Evolutionary conservation across 768 basidiomycete genomes (phyloP).

Genomic region (Leccinum broughii): DNA sequence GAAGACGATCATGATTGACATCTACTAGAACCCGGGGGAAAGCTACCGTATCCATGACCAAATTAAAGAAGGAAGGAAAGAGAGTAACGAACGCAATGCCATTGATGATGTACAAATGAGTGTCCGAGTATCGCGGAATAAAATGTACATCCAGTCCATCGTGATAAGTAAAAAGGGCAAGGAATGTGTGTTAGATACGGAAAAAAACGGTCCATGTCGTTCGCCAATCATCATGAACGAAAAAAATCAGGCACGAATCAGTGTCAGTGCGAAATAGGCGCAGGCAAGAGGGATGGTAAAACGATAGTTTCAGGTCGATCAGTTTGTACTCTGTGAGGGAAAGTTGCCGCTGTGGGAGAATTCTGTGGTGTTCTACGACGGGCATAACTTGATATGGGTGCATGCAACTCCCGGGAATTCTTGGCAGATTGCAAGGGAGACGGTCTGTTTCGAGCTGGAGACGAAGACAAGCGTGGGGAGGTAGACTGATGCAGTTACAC

Average conservation of each 20-base stretch:
- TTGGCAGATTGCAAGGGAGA: constrained; percentile 47
- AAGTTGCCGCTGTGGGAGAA: constrained; percentile 69
- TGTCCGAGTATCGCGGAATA: constrained; percentile 25
- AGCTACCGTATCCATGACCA: not conserved
- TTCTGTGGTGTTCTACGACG: constrained; percentile 77
- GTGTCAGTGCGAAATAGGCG: constrained; percentile 25
- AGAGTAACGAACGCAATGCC: constrained; percentile 21
- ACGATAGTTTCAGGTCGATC: constrained; percentile 33
- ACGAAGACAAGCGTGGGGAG: no score
- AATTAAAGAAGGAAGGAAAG: not conserved
- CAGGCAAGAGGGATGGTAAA: constrained; percentile 62
- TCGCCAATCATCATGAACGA: not conserved
- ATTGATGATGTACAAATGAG: constrained; percentile 33
- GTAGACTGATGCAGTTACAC: constrained; percentile 24
- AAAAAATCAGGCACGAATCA: not conserved
- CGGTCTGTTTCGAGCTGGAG: constrained; percentile 43
- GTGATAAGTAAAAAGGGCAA: constrained; percentile 10
- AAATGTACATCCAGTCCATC: constrained; percentile 23
- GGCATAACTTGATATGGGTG: constrained; percentile 77
- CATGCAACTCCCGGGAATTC: constrained; percentile 55
- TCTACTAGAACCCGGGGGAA: not conserved
- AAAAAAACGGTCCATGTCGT: not conserved
- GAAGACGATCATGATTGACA: constrained; percentile 82
- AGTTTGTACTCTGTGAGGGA: constrained; percentile 40
- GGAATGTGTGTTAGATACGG: constrained; percentile 13